Evolutionary conservation across 768 basidiomycete species (phyloP).

Genomic region (Asterophora lycoperdoides): DNA sequence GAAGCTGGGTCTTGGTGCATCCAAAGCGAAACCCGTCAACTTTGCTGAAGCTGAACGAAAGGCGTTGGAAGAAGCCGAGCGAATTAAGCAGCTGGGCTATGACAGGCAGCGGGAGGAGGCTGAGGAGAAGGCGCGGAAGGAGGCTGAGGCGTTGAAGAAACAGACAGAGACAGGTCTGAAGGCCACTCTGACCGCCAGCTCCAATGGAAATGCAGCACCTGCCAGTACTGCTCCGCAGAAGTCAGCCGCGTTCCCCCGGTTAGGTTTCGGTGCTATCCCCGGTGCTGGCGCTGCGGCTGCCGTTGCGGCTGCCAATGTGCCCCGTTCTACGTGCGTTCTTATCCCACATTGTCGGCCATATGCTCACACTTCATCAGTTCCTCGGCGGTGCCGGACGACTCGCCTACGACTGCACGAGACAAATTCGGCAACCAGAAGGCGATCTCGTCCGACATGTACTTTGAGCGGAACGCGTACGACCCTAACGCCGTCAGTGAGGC

Average conservation of each 20-base stretch:
- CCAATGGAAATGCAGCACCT: constrained; percentile 13
- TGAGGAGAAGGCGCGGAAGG: constrained; percentile 67
- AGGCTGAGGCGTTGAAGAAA: constrained; percentile 48
- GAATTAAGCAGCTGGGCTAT: constrained; percentile 88
- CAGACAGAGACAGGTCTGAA: constrained; percentile 36
- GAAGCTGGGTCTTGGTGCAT: constrained; percentile 82
- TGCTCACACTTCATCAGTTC: constrained; percentile 14
- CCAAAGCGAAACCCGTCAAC: constrained; percentile 82
- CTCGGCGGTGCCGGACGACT: constrained; percentile 43
- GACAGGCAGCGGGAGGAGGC: constrained; percentile 81
- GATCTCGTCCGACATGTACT: constrained; percentile 98
- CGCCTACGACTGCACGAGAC: constrained; percentile 78
- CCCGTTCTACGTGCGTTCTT: constrained; percentile 9
- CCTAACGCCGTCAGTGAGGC: constrained; percentile 68
- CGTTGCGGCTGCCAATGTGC: constrained; percentile 33
- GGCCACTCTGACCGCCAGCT: constrained; percentile 22
- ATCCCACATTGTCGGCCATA: neutral
- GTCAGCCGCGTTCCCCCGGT: constrained; percentile 53
- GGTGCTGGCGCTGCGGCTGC: constrained; percentile 51
- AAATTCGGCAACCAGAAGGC: constrained; percentile 92
- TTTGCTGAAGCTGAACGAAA: constrained; percentile 93
- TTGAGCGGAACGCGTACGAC: constrained; percentile 87
- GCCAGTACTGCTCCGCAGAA: constrained; percentile 21
- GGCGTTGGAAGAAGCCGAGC: constrained; percentile 88
- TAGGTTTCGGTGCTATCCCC: constrained; percentile 85